Evolutionary conservation across 768 basidiomycete species (phyloP), one percentile per base, ranked within the genome.

Genomic region (Kondoa malvinella): DNA sequence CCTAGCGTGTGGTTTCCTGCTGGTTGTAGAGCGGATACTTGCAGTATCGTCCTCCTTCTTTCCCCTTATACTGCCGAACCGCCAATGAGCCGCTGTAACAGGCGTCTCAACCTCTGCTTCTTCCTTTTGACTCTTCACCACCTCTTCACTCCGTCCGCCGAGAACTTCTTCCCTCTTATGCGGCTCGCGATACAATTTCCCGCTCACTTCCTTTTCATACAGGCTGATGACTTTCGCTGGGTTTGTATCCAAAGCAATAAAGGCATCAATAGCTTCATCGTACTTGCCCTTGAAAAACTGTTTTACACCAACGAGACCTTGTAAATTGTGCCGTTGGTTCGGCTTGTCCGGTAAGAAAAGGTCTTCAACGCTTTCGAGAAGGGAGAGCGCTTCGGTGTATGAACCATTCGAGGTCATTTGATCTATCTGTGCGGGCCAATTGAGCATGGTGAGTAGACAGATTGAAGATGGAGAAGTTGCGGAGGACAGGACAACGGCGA

Each of bases 201-300:
- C 94, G 0, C 90, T 82, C 1, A 97, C 83, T 15, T 81, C 80
- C 34, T 87, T 84, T 0, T 89, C 88, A 76, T 89, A 99, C 3
- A 97, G 79, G 1, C 92, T 87, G 26, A 97, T 82, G 1, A 99
- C 89, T 74, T 92, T 90, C 0, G 92, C 89, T 0, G 95, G 95
- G 73, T 92, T 92, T 72, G 92, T 80, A 71, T 96, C 87, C 56
- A 94, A 84, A 56, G 87, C 84, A 61, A 92, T 82, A 76, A 97
- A 92, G 0, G 85, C 83, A 74, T 95, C 86, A 67, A 96, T 86
- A 0, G 94, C 92, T 0, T 80, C 78, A 69, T 87, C 86, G 73
- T 84, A 92, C 17, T 63, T 57, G 34, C 27, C 30, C 31, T 61
- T 12, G 62, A 68, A 30, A 50, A 71, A 69, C 1, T 40, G 21